Evolutionary conservation across 2,329 filamentous ascomycete species (phyloP), one percentile per base, ranked within the genome.

Genomic region (Talaromyces sp.): DNA sequence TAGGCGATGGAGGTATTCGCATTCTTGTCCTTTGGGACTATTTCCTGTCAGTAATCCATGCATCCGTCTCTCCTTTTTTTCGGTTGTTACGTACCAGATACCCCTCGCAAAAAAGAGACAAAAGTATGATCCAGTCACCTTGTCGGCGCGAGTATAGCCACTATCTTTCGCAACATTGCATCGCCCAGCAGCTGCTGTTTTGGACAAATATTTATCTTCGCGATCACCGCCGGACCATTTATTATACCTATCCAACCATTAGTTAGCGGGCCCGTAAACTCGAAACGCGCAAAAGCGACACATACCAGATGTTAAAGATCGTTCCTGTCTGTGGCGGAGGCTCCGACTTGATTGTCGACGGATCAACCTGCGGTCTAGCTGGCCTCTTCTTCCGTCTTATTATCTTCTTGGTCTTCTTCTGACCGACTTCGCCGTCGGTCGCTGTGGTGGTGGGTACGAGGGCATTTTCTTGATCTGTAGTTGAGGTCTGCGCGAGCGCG

Each of bases 251-350:
- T 39, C 9, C 16, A 37, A 22, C 22, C 4, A 22, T 35, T 4
- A 19, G 11, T 54, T 35, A 54, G 50, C 50, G 6, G 19, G n/a
- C 3, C 6, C 24, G 48, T 35, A n/a, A 13, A 54, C 48, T 50
- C 3, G 14, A 50, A 13, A 10, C 14, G 14, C 19, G 16, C 54
- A 39, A 22, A 33, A n/a, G 54, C 37, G 35, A 43, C 9, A 59
- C 56, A 81, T 97, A 97, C 94, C 93, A 97, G 73, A 96, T 96
- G 79, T 99, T 99, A 84, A 95, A 99, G 65, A 93, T 92, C 0
- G 92, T 96, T 62, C 95, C 95, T 0, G 94, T 98, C 73, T 98
- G 93, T 1, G 92, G 91, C 16, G 93, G 92, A 3, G 91, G 90
- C 72, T 97, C 92, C 39, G 89, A 89, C 71, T 90, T 91, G 79